These are phyloP conservation scores for Candida succiphila DNA, from an alignment of 805 yeast species.

Conservation along the genomic window DNA sequence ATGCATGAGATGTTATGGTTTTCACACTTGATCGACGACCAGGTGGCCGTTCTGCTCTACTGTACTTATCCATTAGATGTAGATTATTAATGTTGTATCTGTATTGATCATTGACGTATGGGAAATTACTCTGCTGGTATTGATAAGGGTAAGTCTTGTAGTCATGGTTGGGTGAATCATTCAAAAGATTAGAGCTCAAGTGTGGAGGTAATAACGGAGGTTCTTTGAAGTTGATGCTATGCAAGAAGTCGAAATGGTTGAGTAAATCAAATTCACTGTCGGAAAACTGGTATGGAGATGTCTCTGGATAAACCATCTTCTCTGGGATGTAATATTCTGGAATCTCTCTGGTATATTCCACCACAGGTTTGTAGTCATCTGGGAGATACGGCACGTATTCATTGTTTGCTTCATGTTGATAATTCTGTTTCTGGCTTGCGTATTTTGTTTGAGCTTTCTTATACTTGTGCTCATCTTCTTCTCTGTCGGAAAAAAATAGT, in stretches of 20 bases:
- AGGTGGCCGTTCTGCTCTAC: slow-evolving; percentile 20
- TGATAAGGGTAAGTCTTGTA: slow-evolving; percentile 21
- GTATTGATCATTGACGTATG: slow-evolving; percentile 20
- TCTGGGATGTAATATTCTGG: slow-evolving; percentile 23
- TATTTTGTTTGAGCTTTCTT: background rate
- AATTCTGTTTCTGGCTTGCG: background rate
- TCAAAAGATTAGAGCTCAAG: slow-evolving; percentile 25
- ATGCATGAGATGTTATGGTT: too few species aligned
- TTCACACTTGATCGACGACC: background rate
- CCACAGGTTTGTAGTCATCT: background rate
- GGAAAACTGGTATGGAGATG: slow-evolving; percentile 22
- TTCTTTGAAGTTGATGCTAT: slow-evolving; percentile 16
- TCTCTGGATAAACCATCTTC: slow-evolving; percentile 19
- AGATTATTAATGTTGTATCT: slow-evolving; percentile 24
- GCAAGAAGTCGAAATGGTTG: slow-evolving; percentile 25
- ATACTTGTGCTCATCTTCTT: slow-evolving; percentile 4
- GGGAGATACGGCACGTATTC: background rate
- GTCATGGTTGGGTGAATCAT: slow-evolving; percentile 21
- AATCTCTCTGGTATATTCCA: slow-evolving; percentile 20
- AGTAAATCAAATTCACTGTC: slow-evolving; percentile 23
- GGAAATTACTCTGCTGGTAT: slow-evolving; percentile 26
- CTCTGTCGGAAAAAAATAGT: slow-evolving; percentile 18
- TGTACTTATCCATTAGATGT: slow-evolving; percentile 26
- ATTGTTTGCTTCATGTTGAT: background rate
- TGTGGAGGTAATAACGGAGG: slow-evolving; percentile 30